Percentiles rank a stretch among this genome's conserved stretches.
Conservation (phyloP, 495 filamentous ascomycete species). For the Cercophora samala region DNA sequence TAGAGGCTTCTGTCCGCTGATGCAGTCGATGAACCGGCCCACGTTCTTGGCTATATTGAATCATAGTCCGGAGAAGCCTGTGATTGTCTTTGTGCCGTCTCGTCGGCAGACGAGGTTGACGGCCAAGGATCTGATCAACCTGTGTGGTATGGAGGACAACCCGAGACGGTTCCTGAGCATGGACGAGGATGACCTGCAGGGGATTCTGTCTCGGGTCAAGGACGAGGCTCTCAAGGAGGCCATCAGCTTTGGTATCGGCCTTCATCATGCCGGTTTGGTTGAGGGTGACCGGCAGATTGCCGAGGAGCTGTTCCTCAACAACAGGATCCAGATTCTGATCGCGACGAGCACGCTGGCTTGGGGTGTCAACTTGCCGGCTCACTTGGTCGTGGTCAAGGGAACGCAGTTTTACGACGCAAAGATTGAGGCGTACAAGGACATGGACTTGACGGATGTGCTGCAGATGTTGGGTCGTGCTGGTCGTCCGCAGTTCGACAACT, state of each 20-base stretch:
- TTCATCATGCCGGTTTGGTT: slow-evolving; percentile 95
- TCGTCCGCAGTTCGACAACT: slow-evolving; percentile 92
- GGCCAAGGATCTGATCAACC: slow-evolving; percentile 92
- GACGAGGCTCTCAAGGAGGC: slow-evolving; percentile 89
- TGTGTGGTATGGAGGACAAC: slow-evolving; percentile 98
- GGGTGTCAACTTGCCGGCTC: slow-evolving; percentile 97
- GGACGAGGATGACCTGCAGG: slow-evolving; percentile 88
- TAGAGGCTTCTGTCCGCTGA: slow-evolving; percentile 92
- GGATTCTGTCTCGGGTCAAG: slow-evolving; percentile 79
- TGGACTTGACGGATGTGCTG: slow-evolving; percentile 97
- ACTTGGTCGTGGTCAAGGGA: slow-evolving; percentile 96
- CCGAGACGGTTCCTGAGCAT: slow-evolving; percentile 87
- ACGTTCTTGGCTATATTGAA: slow-evolving; percentile 95
- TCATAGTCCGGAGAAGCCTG: slow-evolving; percentile 92
- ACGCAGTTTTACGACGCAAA: slow-evolving; percentile 99
- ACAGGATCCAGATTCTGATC: slow-evolving; percentile 95
- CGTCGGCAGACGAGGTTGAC: slow-evolving; percentile 92
- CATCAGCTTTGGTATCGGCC: slow-evolving; percentile 90
- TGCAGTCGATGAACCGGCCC: slow-evolving; percentile 98
- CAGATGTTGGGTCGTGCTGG: slow-evolving; percentile 98
- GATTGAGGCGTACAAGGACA: slow-evolving; percentile 95
- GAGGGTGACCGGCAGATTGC: slow-evolving; percentile 88
- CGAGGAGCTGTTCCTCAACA: slow-evolving; percentile 93
- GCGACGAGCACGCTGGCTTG: slow-evolving; percentile 97
- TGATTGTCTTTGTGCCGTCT: slow-evolving; percentile 97